These are phyloP conservation scores for Incumbomyces lentus DNA, from an alignment of 2,329 filamentous ascomycete genomes.

Conservation along the genomic window DNA sequence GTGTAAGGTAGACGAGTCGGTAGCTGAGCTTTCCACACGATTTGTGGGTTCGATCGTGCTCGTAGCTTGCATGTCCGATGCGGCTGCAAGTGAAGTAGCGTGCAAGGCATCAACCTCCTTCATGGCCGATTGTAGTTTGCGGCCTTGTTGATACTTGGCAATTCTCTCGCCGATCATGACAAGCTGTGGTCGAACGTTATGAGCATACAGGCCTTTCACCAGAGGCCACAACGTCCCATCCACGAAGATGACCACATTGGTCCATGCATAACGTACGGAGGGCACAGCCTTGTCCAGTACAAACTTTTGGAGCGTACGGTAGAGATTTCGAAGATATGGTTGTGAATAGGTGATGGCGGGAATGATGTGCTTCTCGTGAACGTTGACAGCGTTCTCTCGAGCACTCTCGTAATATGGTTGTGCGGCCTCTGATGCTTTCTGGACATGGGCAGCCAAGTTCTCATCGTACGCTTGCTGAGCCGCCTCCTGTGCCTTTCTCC, in stretches of 20 bases:
- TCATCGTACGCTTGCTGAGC: conserved; percentile 58
- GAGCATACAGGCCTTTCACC: conserved; percentile 66
- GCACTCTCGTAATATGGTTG: conserved; percentile 64
- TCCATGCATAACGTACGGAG: conserved; percentile 59
- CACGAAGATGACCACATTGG: conserved; percentile 59
- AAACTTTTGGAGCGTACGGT: conserved; percentile 56
- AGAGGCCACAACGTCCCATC: conserved; percentile 72
- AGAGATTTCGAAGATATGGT: conserved; percentile 63
- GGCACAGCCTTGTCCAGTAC: conserved; percentile 62
- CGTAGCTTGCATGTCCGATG: conserved; percentile 17
- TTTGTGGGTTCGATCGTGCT: conserved; percentile 8
- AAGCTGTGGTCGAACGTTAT: conserved; percentile 92
- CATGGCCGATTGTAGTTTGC: conserved; percentile 50
- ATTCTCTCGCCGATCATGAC: conserved; percentile 84
- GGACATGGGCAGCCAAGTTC: conserved; percentile 62
- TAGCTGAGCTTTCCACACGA: neutral
- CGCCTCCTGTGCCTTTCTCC: conserved; percentile 53
- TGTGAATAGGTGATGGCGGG: conserved; percentile 65
- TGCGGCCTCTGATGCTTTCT: conserved; percentile 46
- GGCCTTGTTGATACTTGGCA: conserved; percentile 52
- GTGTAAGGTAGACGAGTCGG: neutral
- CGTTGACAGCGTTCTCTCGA: conserved; percentile 52
- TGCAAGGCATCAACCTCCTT: conserved; percentile 43
- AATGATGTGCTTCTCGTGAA: conserved; percentile 61
- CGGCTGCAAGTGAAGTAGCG: conserved; percentile 20